Evolutionary conservation across 2,329 filamentous ascomycete species (phyloP).

Genomic region (Alternaria triticimaculans): DNA sequence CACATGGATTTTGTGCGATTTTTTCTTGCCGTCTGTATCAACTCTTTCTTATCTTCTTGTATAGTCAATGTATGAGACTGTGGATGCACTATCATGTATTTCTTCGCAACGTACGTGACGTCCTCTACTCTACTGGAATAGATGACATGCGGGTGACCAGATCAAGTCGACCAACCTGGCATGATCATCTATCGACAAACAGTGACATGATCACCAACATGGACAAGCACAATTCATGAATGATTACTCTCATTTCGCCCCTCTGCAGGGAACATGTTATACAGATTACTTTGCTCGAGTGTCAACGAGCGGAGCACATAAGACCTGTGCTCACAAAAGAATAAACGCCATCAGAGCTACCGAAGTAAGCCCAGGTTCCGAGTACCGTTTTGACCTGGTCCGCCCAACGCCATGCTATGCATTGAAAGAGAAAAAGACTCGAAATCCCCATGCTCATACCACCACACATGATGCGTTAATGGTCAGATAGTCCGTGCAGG

Average conservation of each 20-base stretch:
- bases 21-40: slow-evolving; percentile 2
- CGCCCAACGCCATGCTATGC: slow-evolving; percentile 3
- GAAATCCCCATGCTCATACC: background rate
- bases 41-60: background rate
- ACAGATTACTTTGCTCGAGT: background rate
- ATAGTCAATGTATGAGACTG: background rate
- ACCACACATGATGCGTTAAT: background rate
- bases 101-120: background rate
- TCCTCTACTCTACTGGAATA: background rate
- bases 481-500: background rate
- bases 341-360: background rate
- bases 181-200: background rate
- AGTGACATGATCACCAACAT: background rate
- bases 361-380: background rate
- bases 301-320: background rate
- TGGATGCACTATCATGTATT: background rate
- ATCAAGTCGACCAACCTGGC: background rate
- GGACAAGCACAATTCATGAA: background rate
- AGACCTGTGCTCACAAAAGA: background rate
- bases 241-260: background rate
- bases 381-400: background rate
- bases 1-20: background rate
- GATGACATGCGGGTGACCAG: background rate
- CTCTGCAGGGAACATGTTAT: background rate
- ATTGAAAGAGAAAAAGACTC: background rate